Conservation (phyloP, 2,329 filamentous ascomycete species). For the Fusarium circinatum region DNA sequence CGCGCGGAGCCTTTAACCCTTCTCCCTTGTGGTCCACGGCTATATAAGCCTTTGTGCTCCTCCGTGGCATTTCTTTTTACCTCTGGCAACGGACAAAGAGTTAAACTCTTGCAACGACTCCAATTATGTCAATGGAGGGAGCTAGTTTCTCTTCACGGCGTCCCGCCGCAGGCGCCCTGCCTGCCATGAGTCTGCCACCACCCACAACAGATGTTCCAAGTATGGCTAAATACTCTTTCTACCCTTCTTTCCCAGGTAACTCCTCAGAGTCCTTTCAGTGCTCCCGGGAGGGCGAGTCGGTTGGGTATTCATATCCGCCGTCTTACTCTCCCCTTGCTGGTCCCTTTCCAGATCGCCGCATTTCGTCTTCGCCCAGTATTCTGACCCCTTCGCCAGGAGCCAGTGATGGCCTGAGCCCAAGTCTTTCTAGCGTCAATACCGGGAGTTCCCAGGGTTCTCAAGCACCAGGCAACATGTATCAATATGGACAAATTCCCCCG, state of each 20-base stretch:
- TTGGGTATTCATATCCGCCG: slow-evolving; percentile 37
- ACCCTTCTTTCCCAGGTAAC: slow-evolving; percentile 34
- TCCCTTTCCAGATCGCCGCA: slow-evolving; percentile 42
- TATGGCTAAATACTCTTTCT: slow-evolving; percentile 45
- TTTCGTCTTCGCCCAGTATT: slow-evolving; percentile 47
- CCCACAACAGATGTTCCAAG: slow-evolving; percentile 51
- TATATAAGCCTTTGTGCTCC: neutral
- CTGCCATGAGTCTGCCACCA: slow-evolving; percentile 51
- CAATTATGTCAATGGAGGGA: slow-evolving; percentile 43
- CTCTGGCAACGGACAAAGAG: neutral
- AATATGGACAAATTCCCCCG: slow-evolving; percentile 65
- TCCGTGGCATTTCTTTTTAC: neutral
- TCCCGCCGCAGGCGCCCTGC: slow-evolving; percentile 47
- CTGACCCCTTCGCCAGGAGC: slow-evolving; percentile 58
- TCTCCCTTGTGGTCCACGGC: neutral
- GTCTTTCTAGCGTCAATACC: slow-evolving; percentile 69
- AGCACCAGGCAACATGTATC: slow-evolving; percentile 58
- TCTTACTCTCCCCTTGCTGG: slow-evolving; percentile 41
- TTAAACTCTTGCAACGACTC: neutral
- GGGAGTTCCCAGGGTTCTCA: slow-evolving; percentile 68
- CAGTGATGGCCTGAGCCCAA: slow-evolving; percentile 70
- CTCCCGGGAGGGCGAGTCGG: slow-evolving; percentile 38
- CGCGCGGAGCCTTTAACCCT: neutral
- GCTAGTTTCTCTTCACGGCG: slow-evolving; percentile 50
- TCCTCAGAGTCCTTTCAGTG: slow-evolving; percentile 36